phyloP scores from a whole-genome alignment of 495 filamentous ascomycete species.

The Podospora bellae-mahoneyi region DNA sequence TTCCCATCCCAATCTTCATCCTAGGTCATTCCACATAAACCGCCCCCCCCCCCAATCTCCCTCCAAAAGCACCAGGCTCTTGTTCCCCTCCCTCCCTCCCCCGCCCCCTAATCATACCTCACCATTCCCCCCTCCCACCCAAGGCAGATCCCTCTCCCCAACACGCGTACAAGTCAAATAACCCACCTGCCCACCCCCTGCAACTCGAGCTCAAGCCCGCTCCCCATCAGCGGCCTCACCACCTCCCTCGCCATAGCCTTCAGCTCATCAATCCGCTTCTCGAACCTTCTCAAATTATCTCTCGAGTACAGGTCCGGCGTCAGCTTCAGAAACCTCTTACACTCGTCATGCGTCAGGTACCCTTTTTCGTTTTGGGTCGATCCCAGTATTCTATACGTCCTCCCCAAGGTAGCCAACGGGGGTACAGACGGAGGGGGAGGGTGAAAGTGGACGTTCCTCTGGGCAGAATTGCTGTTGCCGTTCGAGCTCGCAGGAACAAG shows the following conservation, averaged over 20 bases:
- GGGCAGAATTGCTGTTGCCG: slow-evolving; percentile 30
- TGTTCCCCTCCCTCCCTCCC: neutral
- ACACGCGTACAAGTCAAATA: slow-evolving; percentile 82
- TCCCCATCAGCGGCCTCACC: slow-evolving; percentile 82
- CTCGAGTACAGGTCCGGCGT: slow-evolving; percentile 65
- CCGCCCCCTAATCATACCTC: neutral
- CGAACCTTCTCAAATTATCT: slow-evolving; percentile 76
- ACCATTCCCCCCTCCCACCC: slow-evolving; percentile 38
- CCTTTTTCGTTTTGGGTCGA: slow-evolving; percentile 46
- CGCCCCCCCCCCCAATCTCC: neutral
- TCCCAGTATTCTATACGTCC: slow-evolving; percentile 65
- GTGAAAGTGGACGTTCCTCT: neutral
- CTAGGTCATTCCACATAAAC: neutral
- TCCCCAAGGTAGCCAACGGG: slow-evolving; percentile 53
- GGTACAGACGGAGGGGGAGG: slow-evolving; percentile 23
- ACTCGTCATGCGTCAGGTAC: slow-evolving; percentile 79
- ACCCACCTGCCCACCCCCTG: slow-evolving; percentile 36
- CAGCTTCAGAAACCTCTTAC: slow-evolving; percentile 81
- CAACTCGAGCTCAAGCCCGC: slow-evolving; percentile 72
- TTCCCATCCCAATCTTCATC: neutral
- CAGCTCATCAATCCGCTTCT: slow-evolving; percentile 80
- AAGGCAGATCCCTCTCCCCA: slow-evolving; percentile 75
- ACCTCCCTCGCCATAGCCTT: slow-evolving; percentile 76
- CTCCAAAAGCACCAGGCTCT: neutral
- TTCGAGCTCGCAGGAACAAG: neutral